Percentiles rank a stretch among this genome's conserved stretches.
Evolutionary conservation across 768 basidiomycete species (phyloP).

Genomic region (Boletellus sp.): DNA sequence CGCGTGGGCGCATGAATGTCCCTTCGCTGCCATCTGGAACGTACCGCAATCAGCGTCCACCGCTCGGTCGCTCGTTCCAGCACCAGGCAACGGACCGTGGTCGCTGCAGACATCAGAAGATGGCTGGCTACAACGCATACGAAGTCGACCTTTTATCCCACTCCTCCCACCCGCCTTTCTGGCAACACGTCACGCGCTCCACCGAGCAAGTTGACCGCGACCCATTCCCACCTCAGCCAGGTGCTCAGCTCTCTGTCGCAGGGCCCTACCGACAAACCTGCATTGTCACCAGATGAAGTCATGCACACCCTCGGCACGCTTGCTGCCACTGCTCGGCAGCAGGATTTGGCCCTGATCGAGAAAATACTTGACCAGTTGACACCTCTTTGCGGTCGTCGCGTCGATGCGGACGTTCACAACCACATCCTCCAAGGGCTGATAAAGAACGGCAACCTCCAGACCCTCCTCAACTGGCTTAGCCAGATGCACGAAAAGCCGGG

Average conservation of each 20-base stretch:
- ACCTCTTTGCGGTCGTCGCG: slow-evolving; percentile 42
- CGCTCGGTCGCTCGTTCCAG: slow-evolving; percentile 18
- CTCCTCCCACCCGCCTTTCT: background rate
- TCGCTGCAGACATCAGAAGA: slow-evolving; percentile 17
- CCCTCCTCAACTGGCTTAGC: slow-evolving; percentile 48
- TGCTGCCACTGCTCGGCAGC: slow-evolving; percentile 47
- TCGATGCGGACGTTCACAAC: slow-evolving; percentile 46
- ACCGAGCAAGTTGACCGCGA: slow-evolving; percentile 17
- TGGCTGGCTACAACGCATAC: slow-evolving; percentile 19
- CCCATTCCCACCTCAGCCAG: slow-evolving; percentile 23
- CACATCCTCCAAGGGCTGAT: slow-evolving; percentile 49
- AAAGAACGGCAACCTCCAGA: slow-evolving; percentile 39
- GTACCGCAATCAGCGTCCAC: slow-evolving; percentile 23
- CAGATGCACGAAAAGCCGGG: slow-evolving; percentile 52
- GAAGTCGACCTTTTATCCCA: slow-evolving; percentile 2
- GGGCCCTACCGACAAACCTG: slow-evolving; percentile 1
- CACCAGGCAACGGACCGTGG: slow-evolving; percentile 5
- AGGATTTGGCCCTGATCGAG: slow-evolving; percentile 53
- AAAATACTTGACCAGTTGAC: slow-evolving; percentile 50
- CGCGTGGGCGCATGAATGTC: slow-evolving; percentile 58
- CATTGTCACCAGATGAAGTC: slow-evolving; percentile 29
- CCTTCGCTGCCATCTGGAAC: slow-evolving; percentile 32
- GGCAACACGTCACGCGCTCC: slow-evolving; percentile 11
- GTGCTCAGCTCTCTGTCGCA: slow-evolving; percentile 21
- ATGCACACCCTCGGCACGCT: slow-evolving; percentile 42